A percentile compares a stretch with the other conserved stretches of the same genome.
phyloP scores from a whole-genome alignment of 805 yeast genomes.

The Candida nanaspora region DNA sequence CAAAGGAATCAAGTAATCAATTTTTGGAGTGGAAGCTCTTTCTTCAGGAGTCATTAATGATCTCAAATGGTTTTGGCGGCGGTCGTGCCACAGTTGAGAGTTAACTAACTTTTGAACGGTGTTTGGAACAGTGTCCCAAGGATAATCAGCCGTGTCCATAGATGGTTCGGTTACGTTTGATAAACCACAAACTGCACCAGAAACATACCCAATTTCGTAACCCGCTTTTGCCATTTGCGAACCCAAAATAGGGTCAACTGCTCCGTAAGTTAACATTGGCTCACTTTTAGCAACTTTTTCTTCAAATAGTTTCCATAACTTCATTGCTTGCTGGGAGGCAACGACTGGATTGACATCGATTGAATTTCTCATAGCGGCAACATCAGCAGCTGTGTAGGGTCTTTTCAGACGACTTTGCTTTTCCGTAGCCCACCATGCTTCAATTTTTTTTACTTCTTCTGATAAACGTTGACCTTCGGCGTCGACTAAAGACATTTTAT shows the following conservation, averaged over 20 bases:
- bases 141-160: conserved; percentile 65
- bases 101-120: conserved; percentile 55
- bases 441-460: conserved; percentile 23
- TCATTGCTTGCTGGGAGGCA: conserved; percentile 41
- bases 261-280: conserved; percentile 54
- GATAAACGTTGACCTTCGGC: conserved; percentile 8
- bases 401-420: conserved; percentile 41
- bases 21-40: conserved; percentile 20
- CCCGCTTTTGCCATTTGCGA: conserved; percentile 43
- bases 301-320: conserved; percentile 38
- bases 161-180: conserved; percentile 59
- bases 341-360: conserved; percentile 36
- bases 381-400: conserved; percentile 44
- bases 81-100: conserved; percentile 54
- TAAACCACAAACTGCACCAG: conserved; percentile 55
- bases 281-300: conserved; percentile 31
- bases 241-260: conserved; percentile 59
- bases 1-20: conserved; percentile 51
- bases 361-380: conserved; percentile 48
- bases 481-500: conserved; percentile 6
- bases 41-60: conserved; percentile 11
- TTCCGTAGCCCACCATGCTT: conserved; percentile 43
- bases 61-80: conserved; percentile 20
- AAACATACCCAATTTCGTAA: conserved; percentile 46
- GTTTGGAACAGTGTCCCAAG: conserved; percentile 62